Percentiles rank a stretch among this genome's conserved stretches.
Conservation (phyloP, 306 rosid genomes). For the Trifolium repens region DNA sequence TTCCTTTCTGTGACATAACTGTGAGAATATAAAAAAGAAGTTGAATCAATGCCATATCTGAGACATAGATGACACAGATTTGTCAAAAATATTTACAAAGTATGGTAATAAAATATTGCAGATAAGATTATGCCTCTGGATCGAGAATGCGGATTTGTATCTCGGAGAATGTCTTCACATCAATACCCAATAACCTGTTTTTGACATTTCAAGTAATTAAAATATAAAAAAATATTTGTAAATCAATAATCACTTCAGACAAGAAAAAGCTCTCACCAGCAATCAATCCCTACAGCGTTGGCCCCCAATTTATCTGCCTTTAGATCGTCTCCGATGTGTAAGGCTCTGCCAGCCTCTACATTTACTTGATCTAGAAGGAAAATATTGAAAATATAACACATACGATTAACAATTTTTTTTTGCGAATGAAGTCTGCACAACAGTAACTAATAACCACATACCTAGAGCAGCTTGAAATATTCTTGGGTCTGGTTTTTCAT, state of each 20-base stretch:
- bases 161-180: slow-evolving; percentile 77
- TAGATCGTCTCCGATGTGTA: slow-evolving; percentile 86
- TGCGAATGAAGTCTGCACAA: background rate
- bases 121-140: slow-evolving; percentile 31
- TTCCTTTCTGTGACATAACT: background rate
- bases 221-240: background rate
- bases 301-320: slow-evolving; percentile 85
- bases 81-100: background rate
- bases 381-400: background rate
- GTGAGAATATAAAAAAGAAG: background rate
- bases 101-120: background rate
- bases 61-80: background rate
- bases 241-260: slow-evolving; percentile 19
- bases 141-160: slow-evolving; percentile 59
- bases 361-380: slow-evolving; percentile 63
- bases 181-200: slow-evolving; percentile 89
- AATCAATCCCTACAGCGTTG: slow-evolving; percentile 76
- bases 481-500: slow-evolving; percentile 88
- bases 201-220: slow-evolving; percentile 30
- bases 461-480: slow-evolving; percentile 93
- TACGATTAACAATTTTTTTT: slow-evolving; percentile 12
- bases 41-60: background rate
- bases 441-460: slow-evolving; percentile 35
- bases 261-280: slow-evolving; percentile 67
- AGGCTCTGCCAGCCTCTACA: slow-evolving; percentile 71